Percentiles rank a stretch among this genome's conserved stretches.
Evolutionary conservation across 306 rosid species (phyloP).

Genomic region (Vigna angularis): DNA sequence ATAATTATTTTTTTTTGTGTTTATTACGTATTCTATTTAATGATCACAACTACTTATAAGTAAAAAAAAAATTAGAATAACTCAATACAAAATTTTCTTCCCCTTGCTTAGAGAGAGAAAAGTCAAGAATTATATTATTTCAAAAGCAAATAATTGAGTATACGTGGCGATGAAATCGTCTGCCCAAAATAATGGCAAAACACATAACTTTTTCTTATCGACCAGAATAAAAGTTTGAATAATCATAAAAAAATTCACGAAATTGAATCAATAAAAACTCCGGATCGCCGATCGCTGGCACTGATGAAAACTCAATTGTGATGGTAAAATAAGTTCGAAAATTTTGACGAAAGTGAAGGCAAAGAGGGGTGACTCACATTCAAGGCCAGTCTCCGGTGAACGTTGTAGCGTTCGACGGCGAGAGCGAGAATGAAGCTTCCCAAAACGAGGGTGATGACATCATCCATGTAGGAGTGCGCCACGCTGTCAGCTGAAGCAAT

Average conservation of each 20-base stretch:
- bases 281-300: no score
- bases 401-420: slow-evolving; percentile 89
- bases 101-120: background rate
- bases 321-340: background rate
- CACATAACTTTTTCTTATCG: no score
- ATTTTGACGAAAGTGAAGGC: background rate
- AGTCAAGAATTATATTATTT: background rate
- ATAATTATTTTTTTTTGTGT: background rate
- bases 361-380: slow-evolving; percentile 60
- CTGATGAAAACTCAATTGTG: background rate
- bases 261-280: no score
- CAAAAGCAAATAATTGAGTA: background rate
- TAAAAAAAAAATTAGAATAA: background rate
- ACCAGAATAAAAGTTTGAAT: background rate
- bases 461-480: slow-evolving; percentile 85
- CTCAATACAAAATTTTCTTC: background rate
- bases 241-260: background rate
- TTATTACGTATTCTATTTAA: background rate
- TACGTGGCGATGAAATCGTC: background rate
- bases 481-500: slow-evolving; percentile 72
- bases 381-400: slow-evolving; percentile 82
- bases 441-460: slow-evolving; percentile 76
- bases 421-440: slow-evolving; percentile 91
- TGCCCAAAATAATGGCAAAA: no score
- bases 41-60: background rate